Percentiles rank a stretch among this genome's conserved stretches.
These are phyloP conservation scores for Oenanthe sinensis DNA, from an alignment of 129 eudicot genomes.

Conservation along the genomic window DNA sequence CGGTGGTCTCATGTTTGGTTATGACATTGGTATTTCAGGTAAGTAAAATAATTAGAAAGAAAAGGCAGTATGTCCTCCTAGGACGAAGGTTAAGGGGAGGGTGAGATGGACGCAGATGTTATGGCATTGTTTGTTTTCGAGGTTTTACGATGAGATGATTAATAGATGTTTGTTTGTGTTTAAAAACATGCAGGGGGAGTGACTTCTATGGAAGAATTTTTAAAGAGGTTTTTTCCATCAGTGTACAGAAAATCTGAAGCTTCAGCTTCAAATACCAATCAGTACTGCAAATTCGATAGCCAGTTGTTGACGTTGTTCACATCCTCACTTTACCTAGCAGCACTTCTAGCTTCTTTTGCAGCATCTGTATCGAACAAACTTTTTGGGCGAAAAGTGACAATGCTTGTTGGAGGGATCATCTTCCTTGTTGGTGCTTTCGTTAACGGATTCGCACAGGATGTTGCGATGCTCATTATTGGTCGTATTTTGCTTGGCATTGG, in stretches of 20 bases:
- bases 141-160: background rate
- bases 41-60: background rate
- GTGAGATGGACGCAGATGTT: background rate
- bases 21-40: constrained; percentile 31
- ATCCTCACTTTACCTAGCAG: constrained; percentile 33
- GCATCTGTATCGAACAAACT: constrained; percentile 25
- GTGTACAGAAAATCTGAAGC: constrained; percentile 22
- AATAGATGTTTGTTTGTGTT: background rate
- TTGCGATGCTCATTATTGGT: constrained; percentile 29
- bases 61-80: background rate
- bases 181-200: constrained; percentile 29
- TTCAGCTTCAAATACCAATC: background rate
- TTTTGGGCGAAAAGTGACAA: constrained; percentile 26
- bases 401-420: constrained; percentile 28
- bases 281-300: constrained; percentile 39
- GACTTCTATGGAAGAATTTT: constrained; percentile 40
- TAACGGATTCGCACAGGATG: constrained; percentile 27
- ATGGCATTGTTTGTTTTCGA: background rate
- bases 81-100: background rate
- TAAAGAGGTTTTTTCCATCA: constrained; percentile 27
- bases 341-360: constrained; percentile 27
- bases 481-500: constrained; percentile 35
- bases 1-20: constrained; percentile 37
- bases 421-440: constrained; percentile 29
- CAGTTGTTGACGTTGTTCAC: constrained; percentile 27